Percentiles rank a stretch among this genome's conserved stretches.
Evolutionary conservation across 2,329 filamentous ascomycete genomes (phyloP).

Genomic region (Ophiostoma sp.): DNA sequence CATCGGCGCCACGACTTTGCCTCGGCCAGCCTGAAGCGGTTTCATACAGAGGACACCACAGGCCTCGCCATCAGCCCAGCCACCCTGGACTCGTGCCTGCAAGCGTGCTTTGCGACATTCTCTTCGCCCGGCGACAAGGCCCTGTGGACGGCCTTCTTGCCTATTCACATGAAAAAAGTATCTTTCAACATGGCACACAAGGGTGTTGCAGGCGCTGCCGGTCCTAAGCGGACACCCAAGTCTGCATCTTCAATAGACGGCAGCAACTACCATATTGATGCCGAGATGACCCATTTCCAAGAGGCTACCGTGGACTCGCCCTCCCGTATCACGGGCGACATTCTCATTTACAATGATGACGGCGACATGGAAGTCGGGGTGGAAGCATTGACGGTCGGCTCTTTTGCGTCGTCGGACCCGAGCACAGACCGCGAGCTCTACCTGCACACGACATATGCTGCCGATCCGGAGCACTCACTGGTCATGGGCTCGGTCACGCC

Average conservation of each 20-base stretch:
- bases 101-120: conserved; percentile 40
- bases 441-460: conserved; percentile 35
- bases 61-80: conserved; percentile 38
- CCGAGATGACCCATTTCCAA: conserved; percentile 32
- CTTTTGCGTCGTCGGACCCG: conserved; percentile 32
- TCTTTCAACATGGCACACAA: conserved; percentile 36
- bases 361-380: conserved; percentile 35
- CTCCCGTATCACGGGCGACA: conserved; percentile 37
- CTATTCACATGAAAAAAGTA: conserved; percentile 34
- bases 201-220: background rate
- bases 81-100: conserved; percentile 40
- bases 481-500: conserved; percentile 21
- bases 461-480: conserved; percentile 41
- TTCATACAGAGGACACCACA: conserved; percentile 38
- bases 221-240: background rate
- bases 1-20: conserved; percentile 37
- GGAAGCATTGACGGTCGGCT: conserved; percentile 34
- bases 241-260: conserved; percentile 16
- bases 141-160: conserved; percentile 42
- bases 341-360: conserved; percentile 34
- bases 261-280: conserved; percentile 31
- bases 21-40: conserved; percentile 32
- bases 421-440: conserved; percentile 37
- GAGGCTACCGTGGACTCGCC: conserved; percentile 28
- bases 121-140: conserved; percentile 40